Evolutionary conservation across 768 basidiomycete species (phyloP).

Genomic region (Termitomyces sp.): DNA sequence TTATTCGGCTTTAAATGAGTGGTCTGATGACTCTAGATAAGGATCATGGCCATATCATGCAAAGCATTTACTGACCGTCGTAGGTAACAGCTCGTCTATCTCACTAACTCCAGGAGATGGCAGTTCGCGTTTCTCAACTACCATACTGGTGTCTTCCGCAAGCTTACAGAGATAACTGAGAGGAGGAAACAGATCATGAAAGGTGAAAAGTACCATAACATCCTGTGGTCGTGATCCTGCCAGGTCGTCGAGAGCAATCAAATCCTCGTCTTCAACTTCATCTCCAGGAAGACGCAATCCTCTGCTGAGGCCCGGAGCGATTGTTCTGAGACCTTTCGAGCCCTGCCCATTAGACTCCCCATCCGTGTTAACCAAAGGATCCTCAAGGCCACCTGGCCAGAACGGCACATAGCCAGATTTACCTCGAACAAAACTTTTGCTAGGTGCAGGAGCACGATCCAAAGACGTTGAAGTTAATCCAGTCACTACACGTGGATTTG

Average conservation of each 20-base stretch:
- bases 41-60: not conserved
- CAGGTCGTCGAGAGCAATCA: slow-evolving; percentile 29
- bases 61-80: slow-evolving; percentile 33
- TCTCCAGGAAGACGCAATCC: slow-evolving; percentile 70
- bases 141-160: slow-evolving; percentile 8
- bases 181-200: not conserved
- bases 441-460: slow-evolving; percentile 77
- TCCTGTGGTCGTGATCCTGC: slow-evolving; percentile 6
- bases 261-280: slow-evolving; percentile 39
- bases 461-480: slow-evolving; percentile 85
- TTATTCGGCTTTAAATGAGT: slow-evolving; percentile 56
- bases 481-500: slow-evolving; percentile 52
- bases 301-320: slow-evolving; percentile 81
- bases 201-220: slow-evolving; percentile 14
- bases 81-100: slow-evolving; percentile 79
- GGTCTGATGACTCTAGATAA: slow-evolving; percentile 32
- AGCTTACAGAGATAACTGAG: not conserved
- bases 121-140: slow-evolving; percentile 12
- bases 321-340: slow-evolving; percentile 52
- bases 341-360: slow-evolving; percentile 25
- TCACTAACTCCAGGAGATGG: slow-evolving; percentile 33
- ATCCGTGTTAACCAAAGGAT: slow-evolving; percentile 37
- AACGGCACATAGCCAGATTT: slow-evolving; percentile 94
- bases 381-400: slow-evolving; percentile 89
- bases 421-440: slow-evolving; percentile 84